Conservation (phyloP, 2,329 filamentous ascomycete genomes). For the Fusarium papillatum region DNA sequence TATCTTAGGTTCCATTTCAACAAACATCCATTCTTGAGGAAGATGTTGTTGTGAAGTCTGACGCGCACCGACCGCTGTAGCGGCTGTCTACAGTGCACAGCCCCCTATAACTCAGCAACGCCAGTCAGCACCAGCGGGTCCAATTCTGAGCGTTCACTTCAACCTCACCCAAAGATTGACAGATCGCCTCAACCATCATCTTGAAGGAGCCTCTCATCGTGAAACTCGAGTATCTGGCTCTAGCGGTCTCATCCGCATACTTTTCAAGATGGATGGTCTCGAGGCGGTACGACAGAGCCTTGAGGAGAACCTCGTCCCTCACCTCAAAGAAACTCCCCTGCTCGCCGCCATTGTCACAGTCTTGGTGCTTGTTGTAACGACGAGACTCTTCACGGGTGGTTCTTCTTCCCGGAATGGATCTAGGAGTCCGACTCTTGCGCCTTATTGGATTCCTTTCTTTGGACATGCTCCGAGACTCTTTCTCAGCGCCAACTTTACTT, state of each 20-base stretch:
- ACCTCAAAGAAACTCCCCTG: constrained; percentile 38
- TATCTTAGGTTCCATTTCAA: not conserved
- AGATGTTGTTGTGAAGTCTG: not conserved
- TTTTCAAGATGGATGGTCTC: constrained; percentile 28
- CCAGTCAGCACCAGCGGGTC: constrained; percentile 36
- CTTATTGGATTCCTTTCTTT: constrained; percentile 53
- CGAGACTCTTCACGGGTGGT: constrained; percentile 38
- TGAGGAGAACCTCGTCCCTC: constrained; percentile 33
- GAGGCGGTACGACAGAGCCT: constrained; percentile 26
- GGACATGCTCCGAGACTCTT: constrained; percentile 52
- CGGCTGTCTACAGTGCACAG: constrained; percentile 30
- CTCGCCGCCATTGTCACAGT: constrained; percentile 41
- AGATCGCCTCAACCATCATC: constrained; percentile 20
- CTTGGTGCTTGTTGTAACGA: constrained; percentile 44
- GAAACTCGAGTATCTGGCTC: not conserved
- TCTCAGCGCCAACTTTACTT: constrained; percentile 44
- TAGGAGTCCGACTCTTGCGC: constrained; percentile 43
- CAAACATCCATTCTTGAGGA: not conserved
- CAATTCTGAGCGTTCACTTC: constrained; percentile 13
- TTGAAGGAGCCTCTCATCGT: not conserved
- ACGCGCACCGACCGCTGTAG: constrained; percentile 10
- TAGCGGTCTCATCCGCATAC: not conserved
- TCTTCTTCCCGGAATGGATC: constrained; percentile 49
- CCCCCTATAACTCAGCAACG: constrained; percentile 16
- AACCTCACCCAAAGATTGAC: constrained; percentile 30